A percentile compares a stretch with the other conserved stretches of the same genome.
phyloP scores from a whole-genome alignment of 2,329 filamentous ascomycete genomes.

The Venturia pyrina region DNA sequence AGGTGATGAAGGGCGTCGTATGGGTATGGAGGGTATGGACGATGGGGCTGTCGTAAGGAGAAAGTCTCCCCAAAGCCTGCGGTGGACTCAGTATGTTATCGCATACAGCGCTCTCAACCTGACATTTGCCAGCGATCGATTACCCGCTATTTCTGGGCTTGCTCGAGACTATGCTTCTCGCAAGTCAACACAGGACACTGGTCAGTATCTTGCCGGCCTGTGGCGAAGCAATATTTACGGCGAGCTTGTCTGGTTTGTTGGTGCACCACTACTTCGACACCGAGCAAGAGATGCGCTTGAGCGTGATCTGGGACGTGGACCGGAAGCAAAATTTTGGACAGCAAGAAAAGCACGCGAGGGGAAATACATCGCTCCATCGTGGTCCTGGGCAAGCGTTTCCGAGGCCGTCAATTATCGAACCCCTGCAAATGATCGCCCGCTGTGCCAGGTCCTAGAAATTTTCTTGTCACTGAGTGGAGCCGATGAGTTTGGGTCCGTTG shows the following conservation, averaged over 20 bases:
- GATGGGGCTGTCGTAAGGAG: neutral
- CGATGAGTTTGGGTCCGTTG: neutral
- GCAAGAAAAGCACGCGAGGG: neutral
- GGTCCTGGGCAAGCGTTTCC: conserved; percentile 11
- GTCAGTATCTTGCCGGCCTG: conserved; percentile 5
- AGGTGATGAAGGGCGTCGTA: neutral
- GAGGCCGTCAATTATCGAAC: conserved; percentile 3
- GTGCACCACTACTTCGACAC: neutral
- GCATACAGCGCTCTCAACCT: conserved; percentile 1
- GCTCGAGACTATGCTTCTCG: neutral
- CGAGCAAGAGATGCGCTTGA: neutral
- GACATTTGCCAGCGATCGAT: neutral
- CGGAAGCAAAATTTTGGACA: neutral
- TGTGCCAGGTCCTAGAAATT: neutral
- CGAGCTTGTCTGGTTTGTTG: conserved; percentile 7
- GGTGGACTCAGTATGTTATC: neutral
- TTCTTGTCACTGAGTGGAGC: neutral
- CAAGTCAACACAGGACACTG: neutral
- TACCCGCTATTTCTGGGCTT: conserved; percentile 7
- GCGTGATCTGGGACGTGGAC: too few relatives aligned
- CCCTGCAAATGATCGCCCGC: neutral
- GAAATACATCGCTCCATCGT: conserved; percentile 10
- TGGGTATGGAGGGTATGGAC: neutral
- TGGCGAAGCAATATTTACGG: neutral
- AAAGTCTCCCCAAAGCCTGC: neutral